These are phyloP conservation scores for Tinospora cordifolia DNA, from an alignment of 164 flowering plant genomes.

Conservation along the genomic window DNA sequence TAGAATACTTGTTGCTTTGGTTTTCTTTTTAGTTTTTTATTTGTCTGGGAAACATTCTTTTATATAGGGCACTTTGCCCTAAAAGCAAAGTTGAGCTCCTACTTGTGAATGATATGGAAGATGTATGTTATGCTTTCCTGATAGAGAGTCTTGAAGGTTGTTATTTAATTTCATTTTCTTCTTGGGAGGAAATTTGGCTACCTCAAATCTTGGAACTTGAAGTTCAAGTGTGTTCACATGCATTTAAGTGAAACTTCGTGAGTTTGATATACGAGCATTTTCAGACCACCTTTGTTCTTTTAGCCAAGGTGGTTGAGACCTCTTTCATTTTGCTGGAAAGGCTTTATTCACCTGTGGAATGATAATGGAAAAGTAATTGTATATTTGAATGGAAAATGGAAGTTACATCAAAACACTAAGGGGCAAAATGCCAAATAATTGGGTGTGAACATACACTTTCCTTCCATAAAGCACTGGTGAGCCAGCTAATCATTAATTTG, in stretches of 20 bases:
- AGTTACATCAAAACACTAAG: no score
- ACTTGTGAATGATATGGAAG: not conserved
- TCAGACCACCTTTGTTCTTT: not conserved
- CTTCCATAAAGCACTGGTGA: no score
- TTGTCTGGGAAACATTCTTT: not conserved
- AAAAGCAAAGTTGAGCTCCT: not conserved
- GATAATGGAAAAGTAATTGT: no score
- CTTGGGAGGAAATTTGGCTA: not conserved
- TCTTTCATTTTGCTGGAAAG: no score
- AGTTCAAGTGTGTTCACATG: not conserved
- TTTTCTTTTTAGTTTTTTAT: no score
- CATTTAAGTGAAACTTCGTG: not conserved
- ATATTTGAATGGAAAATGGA: no score
- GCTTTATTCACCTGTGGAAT: no score
- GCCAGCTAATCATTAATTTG: no score
- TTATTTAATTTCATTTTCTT: not conserved
- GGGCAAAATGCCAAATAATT: no score
- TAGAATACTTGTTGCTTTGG: not conserved
- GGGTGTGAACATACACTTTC: no score
- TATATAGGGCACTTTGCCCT: not conserved
- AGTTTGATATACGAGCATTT: not conserved
- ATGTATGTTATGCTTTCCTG: not conserved
- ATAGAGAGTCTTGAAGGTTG: not conserved
- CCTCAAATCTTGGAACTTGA: not conserved
- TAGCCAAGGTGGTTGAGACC: no score